Conservation (phyloP, 441 rosid genomes). For the Erodium texanum region DNA sequence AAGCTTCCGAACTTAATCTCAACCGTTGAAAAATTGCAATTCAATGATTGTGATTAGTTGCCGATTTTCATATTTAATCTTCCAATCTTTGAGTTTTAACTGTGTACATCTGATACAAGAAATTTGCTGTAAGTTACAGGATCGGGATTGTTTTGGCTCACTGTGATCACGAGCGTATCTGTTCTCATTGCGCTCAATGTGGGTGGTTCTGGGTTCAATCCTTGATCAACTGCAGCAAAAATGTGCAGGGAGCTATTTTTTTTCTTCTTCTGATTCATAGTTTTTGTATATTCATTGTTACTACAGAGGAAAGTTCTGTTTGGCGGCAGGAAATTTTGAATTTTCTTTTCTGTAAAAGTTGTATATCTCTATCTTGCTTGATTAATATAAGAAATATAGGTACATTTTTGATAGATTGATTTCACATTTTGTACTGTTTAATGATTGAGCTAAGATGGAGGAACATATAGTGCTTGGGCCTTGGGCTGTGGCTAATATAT, state of each 20-base stretch:
- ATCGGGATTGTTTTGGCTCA: slow-evolving; percentile 54
- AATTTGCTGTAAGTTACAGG: slow-evolving; percentile 34
- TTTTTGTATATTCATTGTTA: neutral
- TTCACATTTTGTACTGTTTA: too few relatives aligned
- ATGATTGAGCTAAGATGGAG: too few relatives aligned
- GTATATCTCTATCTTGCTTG: neutral
- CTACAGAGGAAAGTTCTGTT: neutral
- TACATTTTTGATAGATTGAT: neutral
- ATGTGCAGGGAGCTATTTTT: neutral
- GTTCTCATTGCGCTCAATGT: slow-evolving; percentile 61
- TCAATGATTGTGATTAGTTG: too few relatives aligned
- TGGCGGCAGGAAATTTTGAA: slow-evolving; percentile 5
- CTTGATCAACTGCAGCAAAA: slow-evolving; percentile 30
- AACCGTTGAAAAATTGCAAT: too few relatives aligned
- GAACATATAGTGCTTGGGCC: too few relatives aligned
- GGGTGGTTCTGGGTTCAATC: slow-evolving; percentile 66
- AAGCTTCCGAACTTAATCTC: too few relatives aligned
- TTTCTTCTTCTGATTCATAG: neutral
- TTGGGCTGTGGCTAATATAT: too few relatives aligned
- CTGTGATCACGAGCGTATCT: slow-evolving; percentile 57
- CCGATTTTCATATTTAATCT: too few relatives aligned
- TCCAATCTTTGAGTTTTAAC: too few relatives aligned
- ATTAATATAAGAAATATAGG: neutral
- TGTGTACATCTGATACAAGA: too few relatives aligned
- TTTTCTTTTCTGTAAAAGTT: neutral